A percentile compares a stretch with the other conserved stretches of the same genome.
Conservation (phyloP, 2,329 filamentous ascomycete genomes). For the Fusarium chlamydosporum region DNA sequence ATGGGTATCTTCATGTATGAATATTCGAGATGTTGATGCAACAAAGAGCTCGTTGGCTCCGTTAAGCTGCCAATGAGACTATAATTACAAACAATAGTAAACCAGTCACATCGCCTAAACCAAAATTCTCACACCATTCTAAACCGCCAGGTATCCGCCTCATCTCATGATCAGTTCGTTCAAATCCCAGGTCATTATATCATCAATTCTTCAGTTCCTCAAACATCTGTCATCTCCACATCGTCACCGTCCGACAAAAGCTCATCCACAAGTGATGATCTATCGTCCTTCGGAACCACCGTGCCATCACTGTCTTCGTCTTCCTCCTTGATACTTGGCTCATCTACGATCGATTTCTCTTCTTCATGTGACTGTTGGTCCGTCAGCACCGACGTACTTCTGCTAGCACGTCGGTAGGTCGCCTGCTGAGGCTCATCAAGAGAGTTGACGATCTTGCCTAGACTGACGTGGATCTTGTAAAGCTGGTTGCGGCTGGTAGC, state of each 20-base stretch:
- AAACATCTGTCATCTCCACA: conserved; percentile 52
- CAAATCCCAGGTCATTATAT: conserved; percentile 43
- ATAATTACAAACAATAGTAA: conserved; percentile 30
- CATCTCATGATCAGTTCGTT: conserved; percentile 39
- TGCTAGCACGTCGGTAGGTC: conserved; percentile 59
- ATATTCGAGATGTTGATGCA: conserved; percentile 13
- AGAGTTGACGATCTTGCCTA: conserved; percentile 76
- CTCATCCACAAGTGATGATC: conserved; percentile 58
- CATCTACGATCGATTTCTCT: conserved; percentile 59
- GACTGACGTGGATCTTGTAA: conserved; percentile 76
- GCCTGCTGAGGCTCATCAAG: conserved; percentile 64
- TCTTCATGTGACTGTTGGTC: conserved; percentile 55
- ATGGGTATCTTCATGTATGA: conserved; percentile 18
- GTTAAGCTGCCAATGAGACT: conserved; percentile 5
- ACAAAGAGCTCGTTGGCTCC: neutral
- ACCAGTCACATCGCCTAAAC: conserved; percentile 36
- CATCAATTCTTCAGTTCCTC: conserved; percentile 34
- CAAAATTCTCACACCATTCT: conserved; percentile 22
- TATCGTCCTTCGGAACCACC: conserved; percentile 53
- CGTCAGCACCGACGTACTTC: conserved; percentile 59
- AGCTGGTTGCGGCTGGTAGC: conserved; percentile 74
- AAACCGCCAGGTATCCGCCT: conserved; percentile 26
- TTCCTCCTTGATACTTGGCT: conserved; percentile 65
- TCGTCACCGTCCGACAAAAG: conserved; percentile 60
- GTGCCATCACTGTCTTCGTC: conserved; percentile 59